Evolutionary conservation across 2,329 filamentous ascomycete genomes (phyloP), one percentile per base, ranked within the genome.

Genomic region (Colletotrichum orbiculare): DNA sequence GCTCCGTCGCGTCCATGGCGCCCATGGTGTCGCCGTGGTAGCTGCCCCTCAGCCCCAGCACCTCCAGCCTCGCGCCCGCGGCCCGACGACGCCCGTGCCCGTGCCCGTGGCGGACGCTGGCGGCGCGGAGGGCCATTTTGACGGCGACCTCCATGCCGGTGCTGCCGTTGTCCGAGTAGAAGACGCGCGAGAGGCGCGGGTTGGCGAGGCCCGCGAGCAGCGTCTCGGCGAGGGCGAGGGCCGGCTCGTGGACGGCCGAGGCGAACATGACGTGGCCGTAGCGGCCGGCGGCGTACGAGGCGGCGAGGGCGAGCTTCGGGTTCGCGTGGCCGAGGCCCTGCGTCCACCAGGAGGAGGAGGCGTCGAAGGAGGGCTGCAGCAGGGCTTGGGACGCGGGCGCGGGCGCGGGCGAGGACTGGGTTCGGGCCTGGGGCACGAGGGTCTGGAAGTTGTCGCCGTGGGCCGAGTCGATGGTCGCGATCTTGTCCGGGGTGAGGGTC

Each of bases 231-330:
- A 96, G 82, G 7, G 82, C 80, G 0, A 96, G 77, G 0, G 91
- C 93, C 0, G 93, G 93, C 70, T 93, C 86, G 69, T 96, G 92
- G n/a, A 94, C 85, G 0, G 90, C 88, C 8, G 89, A 89, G 0
- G 92, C 91, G 72, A 96, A 96, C 91, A 96, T 96, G 69, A 96
- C 91, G 75, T 96, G 93, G 0, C 93, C 93, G 72, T 96, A 96
- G 35, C 92, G 85, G 8, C 93, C 92, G 2, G 93, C 91, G 0
- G 93, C 92, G 72, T 96, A 90, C 0, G 93, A 91, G 2, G 92
- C 92, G 0, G 91, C 88, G 2, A 96, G 84, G 0, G 91, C 86
- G 1, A 96, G 81, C 0, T 83, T 79, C 0, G 92, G 86, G 70
- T 92, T 94, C 6, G 89, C 91, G 69, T 96, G 93, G 1, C 93